These are phyloP conservation scores for Pseudogymnoascus sp. DNA, from an alignment of 2,329 filamentous ascomycete species.

Conservation along the genomic window DNA sequence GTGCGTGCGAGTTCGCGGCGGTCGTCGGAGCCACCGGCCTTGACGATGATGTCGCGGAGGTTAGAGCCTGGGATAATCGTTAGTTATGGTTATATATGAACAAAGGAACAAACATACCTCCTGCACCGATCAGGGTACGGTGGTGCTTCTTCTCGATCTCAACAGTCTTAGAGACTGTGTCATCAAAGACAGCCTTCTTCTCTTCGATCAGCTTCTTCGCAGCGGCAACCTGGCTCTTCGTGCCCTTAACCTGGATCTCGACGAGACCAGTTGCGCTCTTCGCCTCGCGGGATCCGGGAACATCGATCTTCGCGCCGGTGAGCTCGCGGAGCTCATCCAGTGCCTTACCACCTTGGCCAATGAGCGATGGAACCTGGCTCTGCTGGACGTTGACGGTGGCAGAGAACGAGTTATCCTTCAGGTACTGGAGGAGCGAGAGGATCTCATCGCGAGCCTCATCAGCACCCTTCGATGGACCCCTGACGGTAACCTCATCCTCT, in stretches of 20 bases:
- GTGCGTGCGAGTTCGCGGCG: conserved; percentile 75
- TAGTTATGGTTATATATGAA: conserved; percentile 25
- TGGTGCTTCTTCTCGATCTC: conserved; percentile 95
- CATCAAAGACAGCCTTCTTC: conserved; percentile 78
- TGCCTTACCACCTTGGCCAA: conserved; percentile 80
- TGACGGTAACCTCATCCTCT: conserved; percentile 80
- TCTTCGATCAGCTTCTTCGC: conserved; percentile 86
- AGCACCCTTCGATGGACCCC: conserved; percentile 85
- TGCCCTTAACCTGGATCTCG: conserved; percentile 87
- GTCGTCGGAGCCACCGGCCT: conserved; percentile 84
- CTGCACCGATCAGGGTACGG: conserved; percentile 76
- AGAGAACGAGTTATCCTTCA: conserved; percentile 76
- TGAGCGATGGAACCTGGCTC: conserved; percentile 86
- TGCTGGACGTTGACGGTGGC: conserved; percentile 79
- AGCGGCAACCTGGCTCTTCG: conserved; percentile 80
- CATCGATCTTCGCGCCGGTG: conserved; percentile 84
- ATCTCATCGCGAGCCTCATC: conserved; percentile 90
- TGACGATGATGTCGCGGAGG: conserved; percentile 75
- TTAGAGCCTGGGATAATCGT: conserved; percentile 56
- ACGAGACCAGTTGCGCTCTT: conserved; percentile 58
- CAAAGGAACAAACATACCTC: conserved; percentile 51
- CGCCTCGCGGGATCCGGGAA: conserved; percentile 70
- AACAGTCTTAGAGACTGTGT: conserved; percentile 75
- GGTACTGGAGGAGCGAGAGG: conserved; percentile 77
- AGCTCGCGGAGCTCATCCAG: conserved; percentile 82